phyloP scores from a whole-genome alignment of 352 stramenopile genomes.

The Peronospora farinosa region DNA sequence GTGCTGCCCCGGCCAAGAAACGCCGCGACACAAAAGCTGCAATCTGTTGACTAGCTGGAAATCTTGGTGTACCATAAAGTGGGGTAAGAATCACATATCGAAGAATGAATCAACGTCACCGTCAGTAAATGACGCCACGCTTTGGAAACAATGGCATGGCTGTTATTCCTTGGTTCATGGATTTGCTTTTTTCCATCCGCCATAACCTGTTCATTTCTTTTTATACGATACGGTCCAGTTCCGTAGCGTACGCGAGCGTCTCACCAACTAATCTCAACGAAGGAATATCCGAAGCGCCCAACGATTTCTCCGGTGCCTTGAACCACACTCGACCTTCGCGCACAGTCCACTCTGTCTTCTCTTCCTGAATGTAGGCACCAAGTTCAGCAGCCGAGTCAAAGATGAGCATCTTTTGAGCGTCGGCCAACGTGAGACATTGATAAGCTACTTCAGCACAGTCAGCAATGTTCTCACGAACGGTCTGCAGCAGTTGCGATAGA shows the following conservation, averaged over 20 bases:
- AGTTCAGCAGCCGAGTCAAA: constrained; percentile 82
- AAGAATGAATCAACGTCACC: constrained; percentile 18
- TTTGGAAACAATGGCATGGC: not conserved
- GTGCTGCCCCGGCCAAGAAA: constrained; percentile 33
- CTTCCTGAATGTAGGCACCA: constrained; percentile 80
- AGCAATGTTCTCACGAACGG: constrained; percentile 92
- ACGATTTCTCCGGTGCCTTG: constrained; percentile 82
- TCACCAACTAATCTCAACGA: constrained; percentile 92
- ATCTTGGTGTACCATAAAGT: not conserved
- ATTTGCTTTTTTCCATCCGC: not conserved
- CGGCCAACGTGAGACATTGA: constrained; percentile 76
- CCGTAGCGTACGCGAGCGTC: constrained; percentile 93
- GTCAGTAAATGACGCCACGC: constrained; percentile 7
- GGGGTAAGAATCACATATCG: constrained; percentile 19
- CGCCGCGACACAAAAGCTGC: constrained; percentile 29
- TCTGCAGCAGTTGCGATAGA: constrained; percentile 89
- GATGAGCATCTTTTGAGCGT: constrained; percentile 92
- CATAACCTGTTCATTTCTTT: not conserved
- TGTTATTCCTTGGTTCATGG: constrained; percentile 11
- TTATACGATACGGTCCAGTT: constrained; percentile 92
- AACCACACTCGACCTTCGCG: constrained; percentile 85
- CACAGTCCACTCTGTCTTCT: constrained; percentile 89
- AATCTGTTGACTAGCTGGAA: constrained; percentile 20
- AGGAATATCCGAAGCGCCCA: constrained; percentile 88
- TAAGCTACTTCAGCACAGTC: constrained; percentile 94